A percentile compares a stretch with the other conserved stretches of the same genome.
These are phyloP conservation scores for Xerophyta viscosa DNA, from an alignment of 106 monocot genomes.

Conservation along the genomic window DNA sequence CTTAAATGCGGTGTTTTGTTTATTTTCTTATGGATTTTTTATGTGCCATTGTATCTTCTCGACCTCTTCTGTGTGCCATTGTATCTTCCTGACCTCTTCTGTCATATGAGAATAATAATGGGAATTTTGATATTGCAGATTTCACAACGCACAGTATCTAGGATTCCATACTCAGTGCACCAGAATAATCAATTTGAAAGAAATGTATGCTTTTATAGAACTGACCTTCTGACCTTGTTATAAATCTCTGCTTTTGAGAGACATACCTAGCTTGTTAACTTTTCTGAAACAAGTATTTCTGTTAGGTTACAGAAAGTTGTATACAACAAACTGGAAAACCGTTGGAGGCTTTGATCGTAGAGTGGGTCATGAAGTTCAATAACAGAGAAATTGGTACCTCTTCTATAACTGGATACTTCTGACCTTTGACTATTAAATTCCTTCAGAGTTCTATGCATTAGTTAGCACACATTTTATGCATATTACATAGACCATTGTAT, in stretches of 20 bases:
- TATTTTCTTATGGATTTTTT: no score
- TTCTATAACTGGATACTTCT: no score
- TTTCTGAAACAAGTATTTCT: background rate
- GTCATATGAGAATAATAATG: no score
- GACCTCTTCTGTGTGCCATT: no score
- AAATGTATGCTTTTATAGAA: slow-evolving; percentile 33
- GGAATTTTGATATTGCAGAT: slow-evolving; percentile 57
- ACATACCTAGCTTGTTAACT: slow-evolving; percentile 4
- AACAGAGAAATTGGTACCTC: slow-evolving; percentile 75
- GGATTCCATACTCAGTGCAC: slow-evolving; percentile 73
- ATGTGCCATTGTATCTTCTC: no score
- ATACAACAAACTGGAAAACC: slow-evolving; percentile 70
- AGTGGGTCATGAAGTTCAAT: slow-evolving; percentile 67
- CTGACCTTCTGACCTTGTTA: background rate
- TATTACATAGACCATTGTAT: no score
- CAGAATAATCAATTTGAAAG: slow-evolving; percentile 76
- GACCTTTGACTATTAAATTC: no score
- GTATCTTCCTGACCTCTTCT: no score
- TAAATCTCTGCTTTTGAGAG: background rate
- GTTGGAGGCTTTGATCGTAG: slow-evolving; percentile 63
- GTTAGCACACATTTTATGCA: no score
- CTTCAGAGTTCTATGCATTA: no score
- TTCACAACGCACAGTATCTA: slow-evolving; percentile 34
- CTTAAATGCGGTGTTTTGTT: no score
- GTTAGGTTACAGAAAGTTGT: slow-evolving; percentile 76